phyloP scores from a whole-genome alignment of 805 yeast genomes.

The Candida namnaoensis region DNA sequence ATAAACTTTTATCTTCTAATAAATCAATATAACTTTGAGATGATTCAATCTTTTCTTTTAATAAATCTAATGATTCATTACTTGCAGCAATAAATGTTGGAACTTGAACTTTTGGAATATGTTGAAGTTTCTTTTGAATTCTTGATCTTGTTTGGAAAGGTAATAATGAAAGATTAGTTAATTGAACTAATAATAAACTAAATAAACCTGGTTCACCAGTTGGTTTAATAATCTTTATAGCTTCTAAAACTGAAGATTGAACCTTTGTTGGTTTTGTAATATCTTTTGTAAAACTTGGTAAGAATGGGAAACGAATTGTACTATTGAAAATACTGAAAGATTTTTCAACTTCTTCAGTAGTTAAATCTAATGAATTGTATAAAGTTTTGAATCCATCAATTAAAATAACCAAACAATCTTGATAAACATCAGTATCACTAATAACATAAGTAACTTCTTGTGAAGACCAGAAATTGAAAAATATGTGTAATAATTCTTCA shows the following conservation, averaged over 20 bases:
- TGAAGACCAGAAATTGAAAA: conserved; percentile 43
- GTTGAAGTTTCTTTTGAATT: conserved; percentile 45
- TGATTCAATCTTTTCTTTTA: conserved; percentile 27
- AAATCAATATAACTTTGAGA: conserved; percentile 24
- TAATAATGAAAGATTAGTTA: conserved; percentile 41
- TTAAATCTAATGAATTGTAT: conserved; percentile 24
- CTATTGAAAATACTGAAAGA: conserved; percentile 54
- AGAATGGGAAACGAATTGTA: conserved; percentile 64
- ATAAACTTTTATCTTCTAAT: conserved; percentile 34
- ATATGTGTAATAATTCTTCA: conserved; percentile 22
- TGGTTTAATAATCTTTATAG: conserved; percentile 26
- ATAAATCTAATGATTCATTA: conserved; percentile 31
- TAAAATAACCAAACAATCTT: conserved; percentile 50
- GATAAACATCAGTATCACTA: conserved; percentile 31
- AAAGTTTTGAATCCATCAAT: conserved; percentile 45
- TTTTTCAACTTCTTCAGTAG: conserved; percentile 29
- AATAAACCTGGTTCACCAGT: conserved; percentile 26
- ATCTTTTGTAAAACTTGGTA: conserved; percentile 53
- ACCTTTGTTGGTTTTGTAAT: conserved; percentile 47
- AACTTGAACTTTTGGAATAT: conserved; percentile 29
- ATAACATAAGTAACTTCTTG: conserved; percentile 37
- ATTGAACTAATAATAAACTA: conserved; percentile 40
- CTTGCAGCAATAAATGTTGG: conserved; percentile 62
- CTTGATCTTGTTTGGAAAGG: conserved; percentile 56
- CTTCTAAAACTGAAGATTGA: conserved; percentile 49